Conservation (phyloP, 2,329 filamentous ascomycete genomes). For the Aspergillus pseudoterreus region DNA sequence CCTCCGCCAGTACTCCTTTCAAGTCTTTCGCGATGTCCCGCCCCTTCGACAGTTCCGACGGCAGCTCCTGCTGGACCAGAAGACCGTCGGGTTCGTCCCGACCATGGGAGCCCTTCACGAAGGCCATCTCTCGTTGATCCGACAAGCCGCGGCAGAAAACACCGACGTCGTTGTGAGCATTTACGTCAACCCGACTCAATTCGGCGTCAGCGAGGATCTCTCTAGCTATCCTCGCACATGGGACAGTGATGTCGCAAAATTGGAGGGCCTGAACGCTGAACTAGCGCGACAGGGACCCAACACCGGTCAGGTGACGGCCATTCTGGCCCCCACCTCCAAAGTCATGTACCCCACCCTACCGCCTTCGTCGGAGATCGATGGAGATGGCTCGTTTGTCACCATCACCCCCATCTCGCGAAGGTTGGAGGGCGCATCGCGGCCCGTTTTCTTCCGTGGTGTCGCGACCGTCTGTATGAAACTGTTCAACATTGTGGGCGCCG, state of each 20-base stretch:
- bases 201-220: constrained; percentile 84
- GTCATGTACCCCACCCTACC: constrained; percentile 87
- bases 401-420: constrained; percentile 79
- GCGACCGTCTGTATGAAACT: constrained; percentile 95
- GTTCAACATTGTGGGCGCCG: constrained; percentile 76
- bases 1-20: constrained; percentile 23
- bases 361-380: constrained; percentile 67
- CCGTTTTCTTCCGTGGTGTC: constrained; percentile 94
- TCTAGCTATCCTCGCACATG: constrained; percentile 87
- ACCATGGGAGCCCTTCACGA: constrained; percentile 98
- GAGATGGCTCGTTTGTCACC: constrained; percentile 82
- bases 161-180: constrained; percentile 85
- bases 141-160: constrained; percentile 77
- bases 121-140: constrained; percentile 82
- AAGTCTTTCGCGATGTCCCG: constrained; percentile 70
- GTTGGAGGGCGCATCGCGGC: constrained; percentile 79
- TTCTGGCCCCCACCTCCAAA: constrained; percentile 79
- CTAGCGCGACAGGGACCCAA: constrained; percentile 55
- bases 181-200: constrained; percentile 96
- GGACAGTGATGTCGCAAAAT: constrained; percentile 66
- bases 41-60: constrained; percentile 67
- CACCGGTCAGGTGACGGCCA: constrained; percentile 68
- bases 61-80: constrained; percentile 61
- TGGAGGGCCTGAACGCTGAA: constrained; percentile 67
- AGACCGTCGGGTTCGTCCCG: constrained; percentile 81